Base-by-base conservation (phyloP, 495 filamentous ascomycete species). In the Hypoxylon fuscum region DNA sequence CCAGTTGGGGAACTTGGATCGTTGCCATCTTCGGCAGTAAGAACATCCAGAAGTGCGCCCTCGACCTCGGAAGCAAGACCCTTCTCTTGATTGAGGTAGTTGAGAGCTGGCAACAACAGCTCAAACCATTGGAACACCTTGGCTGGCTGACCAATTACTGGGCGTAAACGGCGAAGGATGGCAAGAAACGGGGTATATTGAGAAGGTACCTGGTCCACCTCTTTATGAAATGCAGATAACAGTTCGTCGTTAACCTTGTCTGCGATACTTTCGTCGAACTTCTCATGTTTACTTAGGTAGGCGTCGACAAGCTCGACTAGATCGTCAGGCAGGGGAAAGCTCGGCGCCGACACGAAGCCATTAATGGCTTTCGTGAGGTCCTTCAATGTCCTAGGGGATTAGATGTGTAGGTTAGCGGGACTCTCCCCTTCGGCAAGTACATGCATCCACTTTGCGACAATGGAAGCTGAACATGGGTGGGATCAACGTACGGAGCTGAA, bases 161-260 rank as follows among this genome's bases (percentile, higher is more conserved):
- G 88, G 17, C 82, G 81, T 17, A 91, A 76, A 31, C 77, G 76
- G 12, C 81, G 77, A 27, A 92, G 76, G 27, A 86, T 77, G 31
- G 78, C 76, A 35, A 91, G 74, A 71, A 92, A 92, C 9, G 81
- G 68, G 2, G 83, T 84, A 66, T 83, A 81, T 52, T 81, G 83
- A 34, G 80, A 77, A 2, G 83, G 76, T 5, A 75, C 72, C 21
- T 79, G 79, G 11, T 74, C 72, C 15, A 91, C 81, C 35, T 77
- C 75, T 64, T 79, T 82, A 49, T 84, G 75, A 70, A 85, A 88
- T 43, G 90, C 72, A 14, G 72, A 72, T 17, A 87, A 74, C 2
- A 92, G 76, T 55, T 91, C 88, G 8, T 90, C 86, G 42, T 89
- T 86, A 48, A 90, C 74, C 23, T 84, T 82, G 41, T 88, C 82